Conservation (phyloP, 768 basidiomycete species). For the Hortiboletus flavorubellus region DNA sequence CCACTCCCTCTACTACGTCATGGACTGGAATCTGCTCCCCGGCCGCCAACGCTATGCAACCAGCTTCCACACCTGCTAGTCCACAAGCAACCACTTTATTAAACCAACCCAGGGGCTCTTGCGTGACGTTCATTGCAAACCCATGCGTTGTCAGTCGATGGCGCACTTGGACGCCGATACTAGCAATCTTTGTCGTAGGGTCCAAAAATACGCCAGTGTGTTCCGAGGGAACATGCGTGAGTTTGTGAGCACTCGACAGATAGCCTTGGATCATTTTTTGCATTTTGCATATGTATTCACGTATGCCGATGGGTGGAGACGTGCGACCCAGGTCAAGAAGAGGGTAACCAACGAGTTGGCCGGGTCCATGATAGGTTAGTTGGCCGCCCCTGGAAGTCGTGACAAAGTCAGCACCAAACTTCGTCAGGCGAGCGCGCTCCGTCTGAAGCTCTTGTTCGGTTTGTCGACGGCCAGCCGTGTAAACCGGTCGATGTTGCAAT, state of each 20-base stretch:
- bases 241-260: conserved; percentile 56
- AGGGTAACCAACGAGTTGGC: conserved; percentile 95
- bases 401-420: conserved; percentile 85
- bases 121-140: conserved; percentile 87
- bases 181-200: conserved; percentile 79
- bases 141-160: conserved; percentile 95
- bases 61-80: conserved; percentile 75
- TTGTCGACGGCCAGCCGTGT: conserved; percentile 91
- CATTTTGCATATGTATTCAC: conserved; percentile 82
- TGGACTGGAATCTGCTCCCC: conserved; percentile 39
- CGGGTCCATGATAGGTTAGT: conserved; percentile 96
- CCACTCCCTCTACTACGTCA: conserved; percentile 51
- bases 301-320: conserved; percentile 64
- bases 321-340: conserved; percentile 85
- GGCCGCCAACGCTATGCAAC: conserved; percentile 54
- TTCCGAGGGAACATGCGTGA: conserved; percentile 57
- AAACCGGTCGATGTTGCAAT: conserved; percentile 90
- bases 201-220: conserved; percentile 91
- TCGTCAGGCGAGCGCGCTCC: conserved; percentile 63
- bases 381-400: conserved; percentile 84
- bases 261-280: conserved; percentile 68
- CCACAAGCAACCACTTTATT: conserved; percentile 89
- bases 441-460: conserved; percentile 51
- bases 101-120: conserved; percentile 83
- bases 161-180: conserved; percentile 95